These are phyloP conservation scores for Sedum album DNA, from an alignment of 164 flowering plant genomes.

Conservation along the genomic window DNA sequence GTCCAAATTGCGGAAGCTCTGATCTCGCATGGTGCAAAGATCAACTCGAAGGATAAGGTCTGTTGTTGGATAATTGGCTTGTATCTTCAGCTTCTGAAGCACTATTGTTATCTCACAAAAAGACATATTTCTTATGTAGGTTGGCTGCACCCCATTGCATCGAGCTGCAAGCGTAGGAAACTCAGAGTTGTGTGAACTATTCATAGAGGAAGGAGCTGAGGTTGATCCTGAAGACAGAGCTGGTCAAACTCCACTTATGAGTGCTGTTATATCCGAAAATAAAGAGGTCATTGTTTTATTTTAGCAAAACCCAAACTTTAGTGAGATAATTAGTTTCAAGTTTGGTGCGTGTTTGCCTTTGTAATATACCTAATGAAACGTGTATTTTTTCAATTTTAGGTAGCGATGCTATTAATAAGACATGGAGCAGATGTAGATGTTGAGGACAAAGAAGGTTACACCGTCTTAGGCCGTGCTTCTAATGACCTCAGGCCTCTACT, in stretches of 20 bases:
- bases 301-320: background rate
- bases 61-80: slow-evolving; percentile 8
- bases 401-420: slow-evolving; percentile 72
- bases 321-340: background rate
- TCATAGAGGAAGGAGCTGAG: slow-evolving; percentile 95
- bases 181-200: slow-evolving; percentile 60
- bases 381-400: too few species aligned
- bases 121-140: slow-evolving; percentile 27
- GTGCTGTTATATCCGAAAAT: slow-evolving; percentile 69
- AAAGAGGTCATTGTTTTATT: slow-evolving; percentile 45
- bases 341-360: background rate
- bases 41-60: slow-evolving; percentile 78
- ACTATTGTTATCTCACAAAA: background rate
- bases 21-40: slow-evolving; percentile 66
- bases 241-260: slow-evolving; percentile 90
- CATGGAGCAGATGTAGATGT: slow-evolving; percentile 94
- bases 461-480: slow-evolving; percentile 79
- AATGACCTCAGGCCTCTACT: slow-evolving; percentile 48
- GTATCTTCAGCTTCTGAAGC: background rate
- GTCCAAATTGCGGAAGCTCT: slow-evolving; percentile 61
- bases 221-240: slow-evolving; percentile 75
- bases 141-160: slow-evolving; percentile 96
- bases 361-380: background rate
- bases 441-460: slow-evolving; percentile 90
- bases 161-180: slow-evolving; percentile 90